Base-by-base conservation (phyloP, 768 basidiomycete genomes). In the Boletus insuetus region DNA sequence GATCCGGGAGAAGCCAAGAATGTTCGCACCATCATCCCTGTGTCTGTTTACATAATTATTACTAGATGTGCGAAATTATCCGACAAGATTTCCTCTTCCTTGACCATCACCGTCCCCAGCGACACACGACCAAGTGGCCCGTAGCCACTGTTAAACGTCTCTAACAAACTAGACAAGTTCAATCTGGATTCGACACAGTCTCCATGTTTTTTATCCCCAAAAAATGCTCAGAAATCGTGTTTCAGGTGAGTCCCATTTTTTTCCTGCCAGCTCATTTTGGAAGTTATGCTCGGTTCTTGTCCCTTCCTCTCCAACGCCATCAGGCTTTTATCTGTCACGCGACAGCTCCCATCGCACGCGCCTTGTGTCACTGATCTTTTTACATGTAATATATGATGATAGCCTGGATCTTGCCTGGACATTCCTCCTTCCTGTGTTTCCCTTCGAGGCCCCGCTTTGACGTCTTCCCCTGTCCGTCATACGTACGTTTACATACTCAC, bases 211-310 rank as follows among this genome's bases (percentile, higher is more conserved):
- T 72, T 74, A 46, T 55, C 47, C 44, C 46, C 51, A 20, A 69
- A 68, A 74, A 60, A 74, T 74, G 73, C 66, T 63, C 54, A 72
- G 60, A 74, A 73, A 71, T 69, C 72, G 73, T 63, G 60, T 65
- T 57, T 64, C 64, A 60, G 59, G 71, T 72, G 55, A 53, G 73
- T 68, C 4, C 43, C 29, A 26, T 19, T 49, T 60, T 64, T 60
- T 59, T 56, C 45, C 45, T 57, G n/a, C 16, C 29, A 6, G 32
- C 64, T 64, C 59, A 45, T 63, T 72, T 60, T 61, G 69, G 69
- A 60, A 59, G 49, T 60, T 41, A 7, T 50, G 51, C 43, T 59
- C 58, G 53, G 57, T 59, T 63, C 41, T 58, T 51, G 54, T 41
- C 56, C 48, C 45, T 58, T 46, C 53, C 48, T 56, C 57, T 55